Evolutionary conservation across 2,329 filamentous ascomycete genomes (phyloP).

Genomic region (Fusarium heterosporum): DNA sequence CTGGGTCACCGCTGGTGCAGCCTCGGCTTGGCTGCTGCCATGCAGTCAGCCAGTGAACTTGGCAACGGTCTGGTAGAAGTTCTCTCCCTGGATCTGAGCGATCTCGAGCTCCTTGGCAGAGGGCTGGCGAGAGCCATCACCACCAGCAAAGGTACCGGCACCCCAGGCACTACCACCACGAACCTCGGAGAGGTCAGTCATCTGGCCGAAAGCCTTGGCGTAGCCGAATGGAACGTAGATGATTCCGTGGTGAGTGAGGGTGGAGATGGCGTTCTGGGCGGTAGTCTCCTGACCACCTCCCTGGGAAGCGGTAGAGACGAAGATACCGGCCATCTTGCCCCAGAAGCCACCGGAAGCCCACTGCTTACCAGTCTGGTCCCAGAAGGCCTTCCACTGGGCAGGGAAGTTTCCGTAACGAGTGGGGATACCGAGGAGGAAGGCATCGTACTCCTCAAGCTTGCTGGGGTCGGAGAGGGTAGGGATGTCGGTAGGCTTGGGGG

Average conservation of each 20-base stretch:
- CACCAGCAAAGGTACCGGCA: conserved; percentile 85
- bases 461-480: conserved; percentile 69
- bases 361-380: conserved; percentile 89
- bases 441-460: conserved; percentile 81
- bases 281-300: conserved; percentile 97
- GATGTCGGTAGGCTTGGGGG: conserved; percentile 76
- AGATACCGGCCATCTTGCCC: conserved; percentile 92
- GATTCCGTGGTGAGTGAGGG: conserved; percentile 91
- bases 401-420: conserved; percentile 98
- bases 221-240: conserved; percentile 97
- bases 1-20: conserved; percentile 45
- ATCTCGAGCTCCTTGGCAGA: conserved; percentile 79
- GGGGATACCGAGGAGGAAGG: conserved; percentile 91
- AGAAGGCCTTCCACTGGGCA: conserved; percentile 93
- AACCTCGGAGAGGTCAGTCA: conserved; percentile 80
- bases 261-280: conserved; percentile 82
- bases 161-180: conserved; percentile 93
- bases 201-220: conserved; percentile 77
- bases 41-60: conserved; percentile 84
- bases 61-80: conserved; percentile 81
- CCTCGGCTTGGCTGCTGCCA: conserved; percentile 62
- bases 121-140: conserved; percentile 88
- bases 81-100: conserved; percentile 84
- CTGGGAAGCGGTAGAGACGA: conserved; percentile 84
- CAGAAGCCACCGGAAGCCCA: conserved; percentile 82